Conservation (phyloP, 2,329 filamentous ascomycete species). For the Aspergillus proliferans region DNA sequence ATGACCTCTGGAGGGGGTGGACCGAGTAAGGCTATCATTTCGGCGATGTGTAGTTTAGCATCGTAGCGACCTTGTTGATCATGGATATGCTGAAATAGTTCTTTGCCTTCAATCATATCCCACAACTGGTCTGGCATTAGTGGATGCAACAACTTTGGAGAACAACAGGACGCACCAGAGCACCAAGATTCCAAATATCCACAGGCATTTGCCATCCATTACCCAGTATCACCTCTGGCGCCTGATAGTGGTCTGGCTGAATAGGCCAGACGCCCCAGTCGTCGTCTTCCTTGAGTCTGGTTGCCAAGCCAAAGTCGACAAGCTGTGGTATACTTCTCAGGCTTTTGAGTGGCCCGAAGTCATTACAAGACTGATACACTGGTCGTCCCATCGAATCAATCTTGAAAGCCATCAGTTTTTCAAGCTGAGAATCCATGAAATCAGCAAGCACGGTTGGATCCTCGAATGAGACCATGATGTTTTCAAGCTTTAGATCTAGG, state of each 20-base stretch:
- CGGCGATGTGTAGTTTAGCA: constrained; percentile 34
- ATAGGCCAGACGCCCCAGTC: constrained; percentile 36
- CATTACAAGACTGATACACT: constrained; percentile 28
- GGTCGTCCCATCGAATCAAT: constrained; percentile 25
- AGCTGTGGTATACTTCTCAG: constrained; percentile 24
- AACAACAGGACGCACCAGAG: constrained; percentile 24
- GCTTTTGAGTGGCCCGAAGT: constrained; percentile 26
- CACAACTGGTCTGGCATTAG: constrained; percentile 26
- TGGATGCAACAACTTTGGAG: constrained; percentile 11
- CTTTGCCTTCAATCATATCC: constrained; percentile 34
- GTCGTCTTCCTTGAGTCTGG: constrained; percentile 35
- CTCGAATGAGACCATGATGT: constrained; percentile 36
- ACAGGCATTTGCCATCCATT: constrained; percentile 32
- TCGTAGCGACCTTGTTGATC: constrained; percentile 30
- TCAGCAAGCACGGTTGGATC: constrained; percentile 25
- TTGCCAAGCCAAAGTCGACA: constrained; percentile 34
- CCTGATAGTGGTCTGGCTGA: constrained; percentile 40
- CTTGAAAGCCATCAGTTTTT: constrained; percentile 29
- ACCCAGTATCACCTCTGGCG: constrained; percentile 37
- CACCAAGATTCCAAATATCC: constrained; percentile 40
- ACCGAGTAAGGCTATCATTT: constrained; percentile 40
- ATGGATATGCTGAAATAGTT: constrained; percentile 32
- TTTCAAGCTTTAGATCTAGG: constrained; percentile 41
- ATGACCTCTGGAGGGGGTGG: constrained; percentile 32
- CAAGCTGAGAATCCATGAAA: constrained; percentile 26